phyloP scores from a whole-genome alignment of 1,139 yeast genomes.

The Yamadazyma aaseri region DNA sequence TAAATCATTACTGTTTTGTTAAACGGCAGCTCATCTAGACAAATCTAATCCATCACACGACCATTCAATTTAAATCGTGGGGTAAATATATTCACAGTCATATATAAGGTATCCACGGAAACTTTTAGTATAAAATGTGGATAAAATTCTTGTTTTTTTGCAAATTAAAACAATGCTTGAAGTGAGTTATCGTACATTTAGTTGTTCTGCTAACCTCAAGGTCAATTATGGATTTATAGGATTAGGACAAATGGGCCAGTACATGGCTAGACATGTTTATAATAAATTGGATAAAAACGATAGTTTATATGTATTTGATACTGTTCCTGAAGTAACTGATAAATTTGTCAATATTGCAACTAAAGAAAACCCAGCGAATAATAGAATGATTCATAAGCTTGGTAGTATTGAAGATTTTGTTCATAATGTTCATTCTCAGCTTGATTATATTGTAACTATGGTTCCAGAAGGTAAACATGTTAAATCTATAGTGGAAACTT shows the following conservation, averaged over 20 bases:
- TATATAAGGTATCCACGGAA: slow-evolving; percentile 4
- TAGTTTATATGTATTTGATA: slow-evolving; percentile 46
- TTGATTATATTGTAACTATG: slow-evolving; percentile 52
- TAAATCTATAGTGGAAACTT: slow-evolving; percentile 39
- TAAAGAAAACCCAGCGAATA: slow-evolving; percentile 21
- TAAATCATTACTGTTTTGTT: too few relatives aligned
- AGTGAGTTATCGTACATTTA: slow-evolving; percentile 20
- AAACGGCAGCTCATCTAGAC: too few relatives aligned
- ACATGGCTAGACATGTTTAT: slow-evolving; percentile 57
- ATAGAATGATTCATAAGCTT: slow-evolving; percentile 18
- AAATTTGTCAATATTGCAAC: slow-evolving; percentile 28
- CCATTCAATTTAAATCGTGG: slow-evolving; percentile 5
- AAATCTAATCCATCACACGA: neutral
- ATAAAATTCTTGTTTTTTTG: neutral
- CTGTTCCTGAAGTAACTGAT: slow-evolving; percentile 30
- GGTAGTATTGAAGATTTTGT: slow-evolving; percentile 29
- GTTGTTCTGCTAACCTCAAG: slow-evolving; percentile 16
- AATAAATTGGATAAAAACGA: slow-evolving; percentile 40
- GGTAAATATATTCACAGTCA: slow-evolving; percentile 2
- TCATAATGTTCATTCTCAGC: slow-evolving; percentile 25
- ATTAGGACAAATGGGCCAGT: slow-evolving; percentile 60
- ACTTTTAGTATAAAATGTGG: neutral
- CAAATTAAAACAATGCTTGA: slow-evolving; percentile 1
- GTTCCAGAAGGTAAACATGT: slow-evolving; percentile 63
- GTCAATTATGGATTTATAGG: slow-evolving; percentile 54